Base-by-base conservation (phyloP, 2,329 filamentous ascomycete genomes). In the Aspergillus ochraceus region DNA sequence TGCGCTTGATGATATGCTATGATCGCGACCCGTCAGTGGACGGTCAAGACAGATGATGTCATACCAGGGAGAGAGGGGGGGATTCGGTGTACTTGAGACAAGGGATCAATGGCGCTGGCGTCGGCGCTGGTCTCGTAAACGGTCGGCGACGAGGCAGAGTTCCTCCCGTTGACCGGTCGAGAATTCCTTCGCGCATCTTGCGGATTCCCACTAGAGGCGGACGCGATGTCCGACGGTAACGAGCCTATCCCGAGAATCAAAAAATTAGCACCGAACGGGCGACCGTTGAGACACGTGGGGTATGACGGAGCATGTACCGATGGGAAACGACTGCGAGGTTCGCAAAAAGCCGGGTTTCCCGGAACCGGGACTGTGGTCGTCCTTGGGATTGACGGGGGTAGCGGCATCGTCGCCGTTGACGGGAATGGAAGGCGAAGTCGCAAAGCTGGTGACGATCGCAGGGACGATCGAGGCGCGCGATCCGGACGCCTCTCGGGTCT, bases 1-100 rank as follows among this genome's bases (percentile, higher is more conserved):
- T 90, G 66, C 89, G 85, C 69, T 87, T 83, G 55, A 90, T 79
- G 50, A 88, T 88, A 68, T 88, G 85, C 84, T 86, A 55, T 46
- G 26, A 29, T 52, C 51, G 39, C 24, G 53, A 50, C 56, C 54
- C 54, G 46, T 24, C 19, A 51, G 52, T 11, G 24, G 50, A 29
- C 50, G 20, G 22, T 30, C 52, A 50, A 19, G 29, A 42, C 30
- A 20, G 22, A 46, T 45, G 36, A 24, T 19, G 29, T 29, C 50
- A 36, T 52, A 46, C 54, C n/a, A 52, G 30, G 39, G 32, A 29
- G 32, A n/a, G n/a, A n/a, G 52, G 24, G 46, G 36, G 19, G 30
- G 10, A 12, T 29, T 24, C 30, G 17, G 29, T 71, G 67, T 68
- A 90, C 87, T 76, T 89, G 86, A 54, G 88, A 89, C 64, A 90